phyloP scores from a whole-genome alignment of 352 stramenopile species.

The Globisporangium takayamanum region DNA sequence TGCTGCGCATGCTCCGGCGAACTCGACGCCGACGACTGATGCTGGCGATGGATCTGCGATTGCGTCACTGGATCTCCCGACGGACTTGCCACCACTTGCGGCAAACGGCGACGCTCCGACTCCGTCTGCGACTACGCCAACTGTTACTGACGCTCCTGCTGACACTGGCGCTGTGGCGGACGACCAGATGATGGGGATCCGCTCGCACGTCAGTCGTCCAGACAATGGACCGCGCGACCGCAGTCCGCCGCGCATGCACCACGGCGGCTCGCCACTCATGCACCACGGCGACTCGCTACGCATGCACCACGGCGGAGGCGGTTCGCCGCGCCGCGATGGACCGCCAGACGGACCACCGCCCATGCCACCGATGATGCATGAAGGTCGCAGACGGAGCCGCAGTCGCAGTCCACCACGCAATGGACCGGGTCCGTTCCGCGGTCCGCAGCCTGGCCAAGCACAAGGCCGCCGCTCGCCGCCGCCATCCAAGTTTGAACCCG shows the following conservation, averaged over 20 bases:
- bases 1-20: conserved; percentile 13
- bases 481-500: conserved; percentile 8
- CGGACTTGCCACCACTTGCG: no score
- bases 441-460: neutral
- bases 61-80: neutral
- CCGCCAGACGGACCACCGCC: conserved; percentile 5
- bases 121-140: conserved; percentile 8
- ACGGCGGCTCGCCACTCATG: neutral
- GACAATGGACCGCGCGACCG: neutral
- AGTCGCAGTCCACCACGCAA: conserved; percentile 29
- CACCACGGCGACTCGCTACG: no score
- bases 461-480: conserved; percentile 6
- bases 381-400: conserved; percentile 20
- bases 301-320: neutral
- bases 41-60: neutral
- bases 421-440: conserved; percentile 9
- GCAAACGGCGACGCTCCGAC: neutral
- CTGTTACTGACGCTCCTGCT: conserved; percentile 20
- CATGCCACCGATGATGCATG: neutral
- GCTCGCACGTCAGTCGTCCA: conserved; percentile 3
- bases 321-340: neutral
- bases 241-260: conserved; percentile 1
- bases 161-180: conserved; percentile 12
- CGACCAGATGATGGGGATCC: neutral
- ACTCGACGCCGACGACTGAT: neutral